Evolutionary conservation across 805 yeast genomes (phyloP), one percentile per base, ranked within the genome.

Genomic region (Kluyveromyces siamensis): DNA sequence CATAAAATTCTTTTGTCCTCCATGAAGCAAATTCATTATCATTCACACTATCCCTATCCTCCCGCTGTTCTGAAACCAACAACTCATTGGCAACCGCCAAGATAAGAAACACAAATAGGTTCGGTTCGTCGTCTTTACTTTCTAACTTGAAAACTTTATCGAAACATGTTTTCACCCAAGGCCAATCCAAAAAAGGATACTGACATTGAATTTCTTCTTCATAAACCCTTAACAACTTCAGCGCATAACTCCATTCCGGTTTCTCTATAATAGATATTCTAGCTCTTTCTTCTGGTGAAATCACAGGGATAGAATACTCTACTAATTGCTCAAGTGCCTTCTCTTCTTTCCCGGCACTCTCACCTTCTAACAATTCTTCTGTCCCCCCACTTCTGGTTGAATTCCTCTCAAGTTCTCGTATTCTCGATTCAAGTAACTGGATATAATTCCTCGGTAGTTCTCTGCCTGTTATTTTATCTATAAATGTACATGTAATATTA

Each of bases 381-480:
- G 19, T 6, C 41, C 41, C 19, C 30, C 27, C n/a, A 27, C 18
- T 39, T 8, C 21, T 14, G 3, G 38, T n/a, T 21, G 27, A 10
- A 35, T 44, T 37, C n/a, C 21, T 35, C 18, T 44, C 50, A 17
- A 54, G 39, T 2, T 42, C 19, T n/a, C 16, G 25, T 11, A 62
- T 45, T 36, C 66, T 54, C 35, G 64, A 68, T 54, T 76, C 81
- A 46, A 76, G 57, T 44, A 59, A 67, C 36, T 69, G 68, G 4
- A 76, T 61, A 53, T 76, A 73, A 44, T 74, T 65, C 27, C 80
- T 58, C 3, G 77, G 76, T 1, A 76, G 68, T 38, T 71, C 73
- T 45, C 75, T 58, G 0, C 76, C 76, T 1, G 76, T 74, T 14
- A 73, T 71, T 2, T 74, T 71, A 52, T 75, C 79, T 1, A 74